A percentile compares a stretch with the other conserved stretches of the same genome.
Evolutionary conservation across 306 rosid species (phyloP).

Genomic region (Cicer chorassanicum): DNA sequence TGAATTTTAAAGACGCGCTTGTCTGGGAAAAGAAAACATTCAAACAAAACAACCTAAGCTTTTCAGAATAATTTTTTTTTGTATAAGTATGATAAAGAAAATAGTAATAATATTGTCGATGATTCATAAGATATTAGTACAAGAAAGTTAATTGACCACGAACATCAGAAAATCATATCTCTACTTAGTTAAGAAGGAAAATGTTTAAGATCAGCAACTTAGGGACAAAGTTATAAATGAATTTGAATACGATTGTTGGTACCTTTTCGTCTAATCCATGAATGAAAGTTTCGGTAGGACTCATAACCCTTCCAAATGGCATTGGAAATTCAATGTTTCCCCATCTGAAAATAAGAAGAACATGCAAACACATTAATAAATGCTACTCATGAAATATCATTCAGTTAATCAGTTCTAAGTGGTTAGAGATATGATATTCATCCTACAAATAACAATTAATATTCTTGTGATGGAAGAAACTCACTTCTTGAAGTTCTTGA

Average conservation of each 20-base stretch:
- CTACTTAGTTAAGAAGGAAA: background rate
- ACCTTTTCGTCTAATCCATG: constrained; percentile 96
- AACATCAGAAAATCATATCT: background rate
- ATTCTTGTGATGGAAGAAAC: constrained; percentile 40
- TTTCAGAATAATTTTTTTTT: background rate
- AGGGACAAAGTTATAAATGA: constrained; percentile 4
- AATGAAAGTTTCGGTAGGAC: constrained; percentile 75
- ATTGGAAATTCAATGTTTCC: constrained; percentile 83
- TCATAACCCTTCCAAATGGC: constrained; percentile 99
- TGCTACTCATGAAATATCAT: constrained; percentile 14
- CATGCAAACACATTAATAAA: constrained; percentile 27
- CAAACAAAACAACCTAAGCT: constrained; percentile 37
- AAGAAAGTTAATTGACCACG: background rate
- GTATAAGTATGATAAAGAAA: background rate
- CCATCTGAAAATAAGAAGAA: constrained; percentile 67
- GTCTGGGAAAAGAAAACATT: constrained; percentile 63
- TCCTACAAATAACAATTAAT: constrained; percentile 28
- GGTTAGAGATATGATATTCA: constrained; percentile 29
- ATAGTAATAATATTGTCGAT: background rate
- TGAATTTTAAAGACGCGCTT: constrained; percentile 94
- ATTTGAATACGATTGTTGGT: constrained; percentile 11
- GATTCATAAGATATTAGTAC: constrained; percentile 22
- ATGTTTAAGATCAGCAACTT: background rate
- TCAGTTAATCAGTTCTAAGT: background rate
- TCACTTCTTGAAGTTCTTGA: constrained; percentile 96